These are phyloP conservation scores for Rhizomucor miehei DNA, from an alignment of 371 early-diverging fungal genomes.

Conservation along the genomic window DNA sequence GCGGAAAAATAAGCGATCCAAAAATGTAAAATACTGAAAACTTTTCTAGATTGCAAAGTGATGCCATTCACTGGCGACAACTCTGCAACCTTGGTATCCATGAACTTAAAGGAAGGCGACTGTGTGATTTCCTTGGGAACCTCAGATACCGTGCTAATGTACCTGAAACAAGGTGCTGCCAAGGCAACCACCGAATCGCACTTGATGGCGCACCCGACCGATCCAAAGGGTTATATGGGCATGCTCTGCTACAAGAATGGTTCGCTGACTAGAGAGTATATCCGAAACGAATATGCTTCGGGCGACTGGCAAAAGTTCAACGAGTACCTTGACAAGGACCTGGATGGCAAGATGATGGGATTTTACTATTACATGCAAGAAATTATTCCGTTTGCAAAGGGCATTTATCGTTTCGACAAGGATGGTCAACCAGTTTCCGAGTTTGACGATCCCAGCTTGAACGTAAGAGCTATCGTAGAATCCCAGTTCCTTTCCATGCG, in stretches of 20 bases:
- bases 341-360: slow-evolving; percentile 37
- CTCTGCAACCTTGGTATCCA: slow-evolving; percentile 67
- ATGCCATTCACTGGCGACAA: slow-evolving; percentile 85
- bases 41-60: slow-evolving; percentile 61
- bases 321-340: slow-evolving; percentile 23
- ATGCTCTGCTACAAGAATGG: slow-evolving; percentile 87
- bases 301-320: slow-evolving; percentile 65
- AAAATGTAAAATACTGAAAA: too few relatives aligned
- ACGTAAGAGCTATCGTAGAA: slow-evolving; percentile 70
- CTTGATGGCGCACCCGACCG: slow-evolving; percentile 73
- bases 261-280: slow-evolving; percentile 68
- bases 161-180: slow-evolving; percentile 46
- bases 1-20: too few relatives aligned
- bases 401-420: slow-evolving; percentile 64
- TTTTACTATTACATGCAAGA: slow-evolving; percentile 76
- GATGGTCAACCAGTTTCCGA: slow-evolving; percentile 48
- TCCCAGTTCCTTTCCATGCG: slow-evolving; percentile 76
- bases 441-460: slow-evolving; percentile 33
- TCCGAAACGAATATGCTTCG: slow-evolving; percentile 57
- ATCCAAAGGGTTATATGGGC: slow-evolving; percentile 58
- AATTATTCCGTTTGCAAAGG: slow-evolving; percentile 73
- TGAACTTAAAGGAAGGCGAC: slow-evolving; percentile 57
- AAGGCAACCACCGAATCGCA: slow-evolving; percentile 54
- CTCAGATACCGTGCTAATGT: slow-evolving; percentile 73
- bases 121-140: slow-evolving; percentile 79